Evolutionary conservation across 2,329 filamentous ascomycete genomes (phyloP), one percentile per base, ranked within the genome.

Genomic region (Thielaviopsis musarum): DNA sequence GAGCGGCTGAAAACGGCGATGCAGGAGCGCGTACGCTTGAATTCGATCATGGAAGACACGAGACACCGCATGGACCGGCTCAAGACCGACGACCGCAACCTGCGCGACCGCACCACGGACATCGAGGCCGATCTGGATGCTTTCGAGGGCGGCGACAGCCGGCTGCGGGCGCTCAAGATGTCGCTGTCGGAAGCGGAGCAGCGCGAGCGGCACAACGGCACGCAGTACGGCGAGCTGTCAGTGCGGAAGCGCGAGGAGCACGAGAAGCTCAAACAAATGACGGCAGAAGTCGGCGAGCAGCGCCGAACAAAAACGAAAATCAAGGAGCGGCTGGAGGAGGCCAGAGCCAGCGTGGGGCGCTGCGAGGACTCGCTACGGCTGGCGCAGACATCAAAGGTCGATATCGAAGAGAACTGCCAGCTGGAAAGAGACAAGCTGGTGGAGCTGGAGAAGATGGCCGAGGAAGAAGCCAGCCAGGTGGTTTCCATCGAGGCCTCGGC

Each of bases 121-220:
- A 65, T 78, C 54, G 66, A 79, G 34, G 79, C 81, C 58, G 80
- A 82, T 52, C 75, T 94, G 48, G 83, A 88, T 63, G 76, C 73
- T 26, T 80, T 81, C 54, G 79, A 87, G 62, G 84, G 85, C 2
- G 80, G 82, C 59, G 88, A 89, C 66, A 83, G 80, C 55, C 77
- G 77, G 57, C 72, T 91, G 0, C 77, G 82, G 53, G 72, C 72
- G 13, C 72, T 89, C 1, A 78, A 78, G 59, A 70, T 73, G 17
- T 74, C 81, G 54, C 75, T 94, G 1, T 70, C 74, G 59, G 79
- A 83, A 7, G 68, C 69, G 2, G 69, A 76, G 62, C 69, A 71
- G 13, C 67, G 73, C 49, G 66, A 72, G 22, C 71, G 76, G 1
- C 74, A 77, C 54, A 73, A 78, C 26, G 77, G 82, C 67, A 66